A percentile compares a stretch with the other conserved stretches of the same genome.
Conservation (phyloP, 208 protist species). For the Blechomonas ayalai region DNA sequence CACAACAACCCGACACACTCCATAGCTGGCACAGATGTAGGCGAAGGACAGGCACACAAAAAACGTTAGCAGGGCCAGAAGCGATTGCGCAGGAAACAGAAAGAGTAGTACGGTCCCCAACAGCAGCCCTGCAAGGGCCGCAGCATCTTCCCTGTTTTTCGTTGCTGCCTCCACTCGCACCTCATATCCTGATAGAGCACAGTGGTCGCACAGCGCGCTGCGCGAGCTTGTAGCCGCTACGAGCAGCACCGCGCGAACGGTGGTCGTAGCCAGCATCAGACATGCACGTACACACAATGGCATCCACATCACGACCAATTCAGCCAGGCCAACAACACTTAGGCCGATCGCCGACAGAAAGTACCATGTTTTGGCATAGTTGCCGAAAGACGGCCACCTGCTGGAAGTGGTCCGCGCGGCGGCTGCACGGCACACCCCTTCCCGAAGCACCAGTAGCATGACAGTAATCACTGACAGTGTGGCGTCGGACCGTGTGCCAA, state of each 20-base stretch:
- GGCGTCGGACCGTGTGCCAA: slow-evolving; percentile 30
- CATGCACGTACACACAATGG: slow-evolving; percentile 13
- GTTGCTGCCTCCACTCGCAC: slow-evolving; percentile 49
- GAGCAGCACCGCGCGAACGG: slow-evolving; percentile 27
- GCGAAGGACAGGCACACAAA: slow-evolving; percentile 22
- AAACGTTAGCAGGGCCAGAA: slow-evolving; percentile 9
- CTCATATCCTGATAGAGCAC: slow-evolving; percentile 39
- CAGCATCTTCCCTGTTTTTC: slow-evolving; percentile 36
- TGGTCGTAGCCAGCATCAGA: slow-evolving; percentile 17
- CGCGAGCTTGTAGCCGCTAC: slow-evolving; percentile 35
- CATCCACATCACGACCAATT: slow-evolving; percentile 27
- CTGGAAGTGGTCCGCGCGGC: slow-evolving; percentile 36
- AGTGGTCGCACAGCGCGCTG: slow-evolving; percentile 46
- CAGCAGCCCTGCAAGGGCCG: slow-evolving; percentile 25
- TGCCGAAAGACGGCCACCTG: slow-evolving; percentile 25
- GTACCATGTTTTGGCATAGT: slow-evolving; percentile 51
- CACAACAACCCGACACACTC: slow-evolving; percentile 12
- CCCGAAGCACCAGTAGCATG: slow-evolving; percentile 42
- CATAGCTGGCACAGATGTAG: slow-evolving; percentile 38
- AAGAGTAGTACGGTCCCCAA: slow-evolving; percentile 22
- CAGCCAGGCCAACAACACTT: slow-evolving; percentile 32
- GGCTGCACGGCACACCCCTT: slow-evolving; percentile 38
- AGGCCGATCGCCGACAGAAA: slow-evolving; percentile 46
- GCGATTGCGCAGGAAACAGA: slow-evolving; percentile 20
- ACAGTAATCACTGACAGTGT: slow-evolving; percentile 38